Evolutionary conservation across 2,329 filamentous ascomycete genomes (phyloP).

Genomic region (Aspergillus fumigatus): DNA sequence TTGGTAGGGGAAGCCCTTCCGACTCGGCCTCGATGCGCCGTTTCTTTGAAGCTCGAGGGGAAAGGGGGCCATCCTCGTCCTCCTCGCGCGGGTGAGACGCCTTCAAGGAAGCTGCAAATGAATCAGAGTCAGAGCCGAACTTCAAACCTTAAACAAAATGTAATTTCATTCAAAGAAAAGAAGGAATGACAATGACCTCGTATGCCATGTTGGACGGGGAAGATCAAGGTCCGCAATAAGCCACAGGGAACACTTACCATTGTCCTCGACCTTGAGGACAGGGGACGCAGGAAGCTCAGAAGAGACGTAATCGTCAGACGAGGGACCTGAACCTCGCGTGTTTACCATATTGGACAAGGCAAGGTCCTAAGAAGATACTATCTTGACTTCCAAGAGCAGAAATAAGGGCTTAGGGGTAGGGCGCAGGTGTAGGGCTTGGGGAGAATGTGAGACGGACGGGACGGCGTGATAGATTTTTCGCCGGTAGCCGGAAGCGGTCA

Average conservation of each 20-base stretch:
- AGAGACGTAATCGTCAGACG: slow-evolving; percentile 26
- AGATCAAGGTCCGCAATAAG: not conserved
- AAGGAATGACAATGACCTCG: not conserved
- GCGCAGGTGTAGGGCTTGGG: slow-evolving; percentile 42
- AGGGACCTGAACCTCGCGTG: slow-evolving; percentile 23
- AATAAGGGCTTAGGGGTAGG: slow-evolving; percentile 48
- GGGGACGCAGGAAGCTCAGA: slow-evolving; percentile 28
- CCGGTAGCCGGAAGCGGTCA: slow-evolving; percentile 4
- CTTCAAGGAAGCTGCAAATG: slow-evolving; percentile 24
- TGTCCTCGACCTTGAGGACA: slow-evolving; percentile 21
- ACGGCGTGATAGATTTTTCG: slow-evolving; percentile 20
- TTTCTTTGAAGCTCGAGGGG: slow-evolving; percentile 37
- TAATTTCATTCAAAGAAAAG: not conserved
- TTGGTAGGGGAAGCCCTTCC: slow-evolving; percentile 18
- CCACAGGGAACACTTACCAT: slow-evolving; percentile 29
- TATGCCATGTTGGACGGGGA: not conserved
- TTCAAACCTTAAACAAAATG: not conserved
- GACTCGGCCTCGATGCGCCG: slow-evolving; percentile 33
- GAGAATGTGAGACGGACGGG: slow-evolving; percentile 14
- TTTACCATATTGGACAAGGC: slow-evolving; percentile 30
- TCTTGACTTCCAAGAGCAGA: slow-evolving; percentile 41
- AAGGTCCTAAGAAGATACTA: slow-evolving; percentile 17
- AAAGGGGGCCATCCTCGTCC: slow-evolving; percentile 29
- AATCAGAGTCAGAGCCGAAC: slow-evolving; percentile 4
- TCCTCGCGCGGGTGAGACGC: slow-evolving; percentile 29